Evolutionary conservation across 2,329 filamentous ascomycete genomes (phyloP), one percentile per base, ranked within the genome.

Genomic region (Diplodia corticola): DNA sequence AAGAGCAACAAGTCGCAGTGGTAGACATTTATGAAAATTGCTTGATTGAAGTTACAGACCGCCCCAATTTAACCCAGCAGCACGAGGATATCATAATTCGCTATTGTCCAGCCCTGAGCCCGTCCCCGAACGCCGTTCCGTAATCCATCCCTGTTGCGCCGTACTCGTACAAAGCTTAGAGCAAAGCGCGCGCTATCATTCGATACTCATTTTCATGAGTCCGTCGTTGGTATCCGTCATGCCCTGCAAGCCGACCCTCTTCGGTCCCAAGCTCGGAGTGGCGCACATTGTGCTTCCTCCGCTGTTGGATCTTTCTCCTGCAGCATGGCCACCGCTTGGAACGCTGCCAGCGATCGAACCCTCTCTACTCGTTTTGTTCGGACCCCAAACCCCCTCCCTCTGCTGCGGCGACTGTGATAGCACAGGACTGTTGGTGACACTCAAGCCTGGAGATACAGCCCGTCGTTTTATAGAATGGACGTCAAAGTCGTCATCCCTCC

Each of bases 181-280:
- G 35, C 57, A 12, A 30, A 35, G 28, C 63, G 20, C 44, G 20
- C 50, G 22, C n/a, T n/a, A n/a, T 79, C 81, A 97, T 77, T 97
- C 93, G 73, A 97, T 97, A 77, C 91, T 97, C 91, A 98, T 95
- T 73, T 94, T 93, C 90, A 97, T 97, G 70, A 97, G 84, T 1
- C 93, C 91, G 76, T 97, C 94, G 75, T 92, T 92, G n/a, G 94
- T 94, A 78, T 97, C 94, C 20, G 87, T 90, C 93, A 98, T 97
- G 1, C 93, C 92, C 78, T 97, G 93, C 71, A 96, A 77, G 68
- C 71, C 75, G 84, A 78, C 70, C 63, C 76, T 73, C 85, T 71
- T 84, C 80, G 60, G 81, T 72, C 70, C 83, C 81, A 71, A 44
- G 0, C 73, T 75, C 2, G 78, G 78, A 4, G 76, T 78, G 71